These are phyloP conservation scores for Hydnum rufescens DNA, from an alignment of 768 basidiomycete genomes.

Conservation along the genomic window DNA sequence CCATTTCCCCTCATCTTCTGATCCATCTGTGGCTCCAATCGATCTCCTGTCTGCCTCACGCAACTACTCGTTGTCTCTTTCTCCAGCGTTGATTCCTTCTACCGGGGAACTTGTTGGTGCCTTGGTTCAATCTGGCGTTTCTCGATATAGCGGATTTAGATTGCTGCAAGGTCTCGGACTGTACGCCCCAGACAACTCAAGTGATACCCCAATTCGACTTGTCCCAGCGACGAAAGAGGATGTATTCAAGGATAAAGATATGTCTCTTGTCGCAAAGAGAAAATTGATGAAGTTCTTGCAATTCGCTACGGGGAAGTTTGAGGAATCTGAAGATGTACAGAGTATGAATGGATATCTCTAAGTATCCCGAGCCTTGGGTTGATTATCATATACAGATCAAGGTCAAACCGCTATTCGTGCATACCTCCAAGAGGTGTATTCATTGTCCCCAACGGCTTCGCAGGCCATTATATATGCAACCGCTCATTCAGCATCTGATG, in stretches of 20 bases:
- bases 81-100: conserved; percentile 63
- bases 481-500: conserved; percentile 40
- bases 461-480: conserved; percentile 59
- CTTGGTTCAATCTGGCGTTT: conserved; percentile 62
- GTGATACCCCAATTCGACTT: conserved; percentile 22
- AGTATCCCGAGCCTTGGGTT: too few relatives aligned
- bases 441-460: too few relatives aligned
- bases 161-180: conserved; percentile 53
- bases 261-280: conserved; percentile 68
- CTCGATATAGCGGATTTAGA: conserved; percentile 80
- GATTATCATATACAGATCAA: too few relatives aligned
- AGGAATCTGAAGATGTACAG: conserved; percentile 23
- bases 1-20: conserved; percentile 5
- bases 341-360: conserved; percentile 13
- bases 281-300: conserved; percentile 74
- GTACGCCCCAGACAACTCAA: conserved; percentile 23
- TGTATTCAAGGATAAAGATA: conserved; percentile 66
- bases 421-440: too few relatives aligned
- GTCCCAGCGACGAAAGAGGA: conserved; percentile 88
- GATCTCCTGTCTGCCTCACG: conserved; percentile 35
- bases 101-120: conserved; percentile 60
- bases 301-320: conserved; percentile 62
- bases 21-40: conserved; percentile 9
- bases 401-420: too few relatives aligned
- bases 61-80: conserved; percentile 72